phyloP scores from a whole-genome alignment of 176 grass and related monocot genomes.

The Carex cristatella region DNA sequence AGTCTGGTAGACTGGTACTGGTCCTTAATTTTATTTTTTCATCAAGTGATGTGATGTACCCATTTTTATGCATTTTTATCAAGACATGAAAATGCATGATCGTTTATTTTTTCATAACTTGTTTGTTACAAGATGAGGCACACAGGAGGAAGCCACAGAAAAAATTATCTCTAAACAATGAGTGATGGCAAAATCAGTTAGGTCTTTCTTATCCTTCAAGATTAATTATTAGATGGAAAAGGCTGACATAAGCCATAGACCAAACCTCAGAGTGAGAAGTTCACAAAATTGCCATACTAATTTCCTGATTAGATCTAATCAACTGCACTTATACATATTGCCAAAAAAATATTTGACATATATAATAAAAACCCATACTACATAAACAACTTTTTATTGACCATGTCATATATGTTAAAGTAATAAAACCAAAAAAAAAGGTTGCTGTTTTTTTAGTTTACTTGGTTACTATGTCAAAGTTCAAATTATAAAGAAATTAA shows the following conservation, averaged over 20 bases:
- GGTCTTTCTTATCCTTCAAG: conserved; percentile 26
- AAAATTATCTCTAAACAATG: background rate
- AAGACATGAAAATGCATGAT: background rate
- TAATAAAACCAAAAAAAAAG: background rate
- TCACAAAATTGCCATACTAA: background rate
- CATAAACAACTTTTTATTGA: no score
- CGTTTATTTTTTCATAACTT: background rate
- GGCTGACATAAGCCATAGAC: conserved; percentile 18
- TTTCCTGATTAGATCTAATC: background rate
- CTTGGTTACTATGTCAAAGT: background rate
- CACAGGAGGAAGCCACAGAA: conserved; percentile 1
- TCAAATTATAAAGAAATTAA: background rate
- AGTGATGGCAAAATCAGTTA: conserved; percentile 24
- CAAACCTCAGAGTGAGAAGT: background rate
- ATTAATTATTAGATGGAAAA: conserved; percentile 25
- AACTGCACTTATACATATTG: background rate
- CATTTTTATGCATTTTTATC: background rate
- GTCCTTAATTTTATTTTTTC: background rate
- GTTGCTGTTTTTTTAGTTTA: background rate
- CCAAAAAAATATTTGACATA: background rate
- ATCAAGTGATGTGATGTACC: background rate
- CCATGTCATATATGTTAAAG: no score
- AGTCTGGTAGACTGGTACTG: background rate
- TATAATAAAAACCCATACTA: no score
- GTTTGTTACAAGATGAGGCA: background rate